Evolutionary conservation across 2,329 filamentous ascomycete species (phyloP).

Genomic region (Pestalotiopsis sp.): DNA sequence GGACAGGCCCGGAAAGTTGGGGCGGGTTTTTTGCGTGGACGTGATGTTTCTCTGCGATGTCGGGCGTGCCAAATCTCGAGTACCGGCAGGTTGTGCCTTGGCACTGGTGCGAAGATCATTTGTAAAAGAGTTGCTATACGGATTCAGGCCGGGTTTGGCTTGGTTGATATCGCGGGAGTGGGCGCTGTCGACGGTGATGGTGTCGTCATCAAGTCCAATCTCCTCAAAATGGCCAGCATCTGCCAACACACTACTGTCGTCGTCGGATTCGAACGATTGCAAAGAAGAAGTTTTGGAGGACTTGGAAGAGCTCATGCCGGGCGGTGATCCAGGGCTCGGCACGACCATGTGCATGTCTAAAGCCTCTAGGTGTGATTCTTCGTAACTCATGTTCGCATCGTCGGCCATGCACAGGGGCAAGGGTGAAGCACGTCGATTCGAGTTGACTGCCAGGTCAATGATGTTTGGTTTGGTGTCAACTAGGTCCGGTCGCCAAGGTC

Average conservation of each 20-base stretch:
- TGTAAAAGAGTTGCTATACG: constrained; percentile 52
- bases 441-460: neutral
- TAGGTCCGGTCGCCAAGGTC: too few relatives aligned
- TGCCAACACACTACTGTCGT: constrained; percentile 69
- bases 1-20: constrained; percentile 47
- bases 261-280: constrained; percentile 73
- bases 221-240: constrained; percentile 90
- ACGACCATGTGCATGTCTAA: constrained; percentile 38
- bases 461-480: neutral
- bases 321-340: constrained; percentile 65
- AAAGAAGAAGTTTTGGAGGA: constrained; percentile 91
- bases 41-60: constrained; percentile 36
- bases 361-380: constrained; percentile 35
- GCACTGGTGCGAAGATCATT: constrained; percentile 42
- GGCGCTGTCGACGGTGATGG: constrained; percentile 35
- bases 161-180: constrained; percentile 35
- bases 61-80: constrained; percentile 29
- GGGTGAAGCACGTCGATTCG: neutral
- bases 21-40: constrained; percentile 36
- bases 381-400: constrained; percentile 42
- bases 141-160: constrained; percentile 42
- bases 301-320: constrained; percentile 80
- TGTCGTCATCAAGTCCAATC: constrained; percentile 81
- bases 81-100: constrained; percentile 23
- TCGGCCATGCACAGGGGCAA: constrained; percentile 15